Conservation (phyloP, 495 filamentous ascomycete species). For the Penicillium ochrochloron region DNA sequence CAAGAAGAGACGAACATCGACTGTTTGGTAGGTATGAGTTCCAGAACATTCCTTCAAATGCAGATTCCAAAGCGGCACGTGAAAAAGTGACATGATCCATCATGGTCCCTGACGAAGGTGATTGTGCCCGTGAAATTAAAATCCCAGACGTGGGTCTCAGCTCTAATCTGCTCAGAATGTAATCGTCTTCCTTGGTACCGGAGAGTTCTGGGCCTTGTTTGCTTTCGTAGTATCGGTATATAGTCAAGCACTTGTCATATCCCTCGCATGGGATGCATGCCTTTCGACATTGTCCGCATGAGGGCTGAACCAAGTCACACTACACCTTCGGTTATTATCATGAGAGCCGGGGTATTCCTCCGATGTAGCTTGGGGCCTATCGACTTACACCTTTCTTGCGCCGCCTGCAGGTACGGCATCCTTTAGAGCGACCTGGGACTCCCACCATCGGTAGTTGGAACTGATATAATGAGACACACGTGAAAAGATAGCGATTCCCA, state of each 20-base stretch:
- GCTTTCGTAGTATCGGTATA: slow-evolving; percentile 6
- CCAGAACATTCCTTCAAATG: slow-evolving; percentile 7
- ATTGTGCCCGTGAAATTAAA: neutral
- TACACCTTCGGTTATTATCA: neutral
- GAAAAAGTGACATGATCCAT: neutral
- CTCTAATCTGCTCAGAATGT: neutral
- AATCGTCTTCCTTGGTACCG: neutral
- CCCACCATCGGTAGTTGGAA: slow-evolving; percentile 11
- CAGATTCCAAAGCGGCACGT: slow-evolving; percentile 6
- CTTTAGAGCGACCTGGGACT: slow-evolving; percentile 18
- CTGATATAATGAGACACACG: neutral
- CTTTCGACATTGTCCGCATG: slow-evolving; percentile 18
- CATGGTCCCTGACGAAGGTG: neutral
- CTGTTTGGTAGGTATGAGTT: slow-evolving; percentile 9
- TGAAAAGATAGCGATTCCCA: neutral
- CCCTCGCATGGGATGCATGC: slow-evolving; percentile 19
- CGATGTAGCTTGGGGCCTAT: neutral
- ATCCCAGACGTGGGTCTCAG: neutral
- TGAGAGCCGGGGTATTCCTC: neutral
- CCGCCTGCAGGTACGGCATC: slow-evolving; percentile 16
- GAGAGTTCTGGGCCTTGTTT: neutral
- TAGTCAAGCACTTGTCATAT: neutral
- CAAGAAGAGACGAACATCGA: neutral
- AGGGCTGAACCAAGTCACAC: slow-evolving; percentile 16
- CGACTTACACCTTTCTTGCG: slow-evolving; percentile 23